These are phyloP conservation scores for Citrus mangshanensis DNA, from an alignment of 345 rosid genomes.

Conservation along the genomic window DNA sequence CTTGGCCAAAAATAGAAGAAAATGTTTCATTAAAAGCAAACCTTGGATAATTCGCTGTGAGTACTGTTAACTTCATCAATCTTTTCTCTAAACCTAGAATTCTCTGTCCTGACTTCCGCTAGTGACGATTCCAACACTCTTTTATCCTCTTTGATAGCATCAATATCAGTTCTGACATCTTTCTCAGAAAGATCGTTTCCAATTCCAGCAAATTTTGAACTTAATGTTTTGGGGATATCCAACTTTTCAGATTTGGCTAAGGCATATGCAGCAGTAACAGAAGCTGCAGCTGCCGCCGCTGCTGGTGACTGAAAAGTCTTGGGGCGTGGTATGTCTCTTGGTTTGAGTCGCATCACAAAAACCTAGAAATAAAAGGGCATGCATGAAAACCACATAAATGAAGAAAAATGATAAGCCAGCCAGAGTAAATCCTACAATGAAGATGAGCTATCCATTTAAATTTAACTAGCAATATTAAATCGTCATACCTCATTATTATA, in stretches of 20 bases:
- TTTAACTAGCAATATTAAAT: not conserved
- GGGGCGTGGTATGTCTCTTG: slow-evolving; percentile 57
- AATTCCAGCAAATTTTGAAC: slow-evolving; percentile 35
- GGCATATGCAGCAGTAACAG: slow-evolving; percentile 96
- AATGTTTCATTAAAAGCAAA: slow-evolving; percentile 17
- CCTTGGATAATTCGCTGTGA: slow-evolving; percentile 79
- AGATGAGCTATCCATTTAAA: not conserved
- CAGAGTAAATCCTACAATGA: not conserved
- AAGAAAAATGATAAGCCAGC: not conserved
- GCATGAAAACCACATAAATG: slow-evolving; percentile 6
- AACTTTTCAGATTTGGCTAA: slow-evolving; percentile 78
- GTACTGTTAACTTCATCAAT: slow-evolving; percentile 66
- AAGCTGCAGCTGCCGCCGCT: slow-evolving; percentile 97
- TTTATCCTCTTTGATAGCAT: slow-evolving; percentile 68
- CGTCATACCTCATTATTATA: slow-evolving; percentile 79
- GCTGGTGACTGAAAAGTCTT: slow-evolving; percentile 92
- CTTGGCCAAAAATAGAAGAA: not conserved
- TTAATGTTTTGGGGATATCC: slow-evolving; percentile 42
- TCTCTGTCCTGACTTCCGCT: slow-evolving; percentile 57
- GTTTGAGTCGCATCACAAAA: slow-evolving; percentile 74
- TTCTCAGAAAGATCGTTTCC: slow-evolving; percentile 30
- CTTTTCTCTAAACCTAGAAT: slow-evolving; percentile 59
- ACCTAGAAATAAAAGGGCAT: slow-evolving; percentile 40
- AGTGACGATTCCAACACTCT: slow-evolving; percentile 52
- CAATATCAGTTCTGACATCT: slow-evolving; percentile 43